Conservation (phyloP, 768 basidiomycete genomes). For the Lactifluus rugatus region DNA sequence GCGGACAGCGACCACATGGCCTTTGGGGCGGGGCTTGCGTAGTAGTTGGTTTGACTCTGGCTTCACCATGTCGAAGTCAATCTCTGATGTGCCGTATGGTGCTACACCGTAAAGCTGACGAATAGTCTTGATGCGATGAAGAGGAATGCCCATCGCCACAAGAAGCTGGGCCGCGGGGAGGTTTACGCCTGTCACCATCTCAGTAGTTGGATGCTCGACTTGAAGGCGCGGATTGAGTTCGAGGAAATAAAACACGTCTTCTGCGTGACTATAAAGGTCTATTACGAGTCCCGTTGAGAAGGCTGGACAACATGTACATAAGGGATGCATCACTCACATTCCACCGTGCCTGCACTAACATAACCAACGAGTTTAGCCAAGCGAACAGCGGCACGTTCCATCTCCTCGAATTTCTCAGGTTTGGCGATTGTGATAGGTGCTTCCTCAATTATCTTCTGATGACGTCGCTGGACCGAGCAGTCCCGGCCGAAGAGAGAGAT, state of each 20-base stretch:
- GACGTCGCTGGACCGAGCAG: slow-evolving; percentile 97
- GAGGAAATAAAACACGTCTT: slow-evolving; percentile 94
- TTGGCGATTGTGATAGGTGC: slow-evolving; percentile 97
- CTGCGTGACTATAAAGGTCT: slow-evolving; percentile 93
- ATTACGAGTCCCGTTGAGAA: slow-evolving; percentile 4
- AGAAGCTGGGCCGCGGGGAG: slow-evolving; percentile 96
- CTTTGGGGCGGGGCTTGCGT: slow-evolving; percentile 92
- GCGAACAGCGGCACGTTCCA: slow-evolving; percentile 99
- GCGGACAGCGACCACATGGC: slow-evolving; percentile 97
- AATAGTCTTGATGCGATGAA: slow-evolving; percentile 93
- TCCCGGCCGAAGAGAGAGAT: slow-evolving; percentile 99
- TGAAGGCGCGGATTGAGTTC: slow-evolving; percentile 99
- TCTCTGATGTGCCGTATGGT: slow-evolving; percentile 79
- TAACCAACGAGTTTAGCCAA: slow-evolving; percentile 98
- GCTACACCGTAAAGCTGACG: slow-evolving; percentile 92
- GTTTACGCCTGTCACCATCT: slow-evolving; percentile 99
- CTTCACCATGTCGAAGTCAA: slow-evolving; percentile 92
- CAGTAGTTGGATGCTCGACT: slow-evolving; percentile 99
- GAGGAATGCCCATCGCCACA: slow-evolving; percentile 94
- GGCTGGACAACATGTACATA: background rate
- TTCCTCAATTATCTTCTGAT: slow-evolving; percentile 99
- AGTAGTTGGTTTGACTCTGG: slow-evolving; percentile 83
- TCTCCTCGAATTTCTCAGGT: slow-evolving; percentile 85
- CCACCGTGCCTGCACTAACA: slow-evolving; percentile 96
- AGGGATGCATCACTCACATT: slow-evolving; percentile 49